Conservation (phyloP, 306 rosid species). For the Clitoria ternatea region DNA sequence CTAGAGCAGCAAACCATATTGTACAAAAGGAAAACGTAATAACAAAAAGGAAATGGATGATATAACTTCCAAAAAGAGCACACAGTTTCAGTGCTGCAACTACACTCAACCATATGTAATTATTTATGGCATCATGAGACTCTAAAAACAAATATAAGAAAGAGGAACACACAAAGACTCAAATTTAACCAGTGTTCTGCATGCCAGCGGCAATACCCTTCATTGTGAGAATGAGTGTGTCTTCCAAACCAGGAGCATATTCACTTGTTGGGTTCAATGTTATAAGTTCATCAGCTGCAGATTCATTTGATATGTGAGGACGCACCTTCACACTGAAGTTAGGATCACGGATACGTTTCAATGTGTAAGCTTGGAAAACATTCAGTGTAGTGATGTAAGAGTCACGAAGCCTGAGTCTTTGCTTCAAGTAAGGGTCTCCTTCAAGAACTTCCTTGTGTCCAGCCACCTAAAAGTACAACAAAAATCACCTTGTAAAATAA, state of each 20-base stretch:
- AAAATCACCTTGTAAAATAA: not conserved
- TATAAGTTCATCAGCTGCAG: constrained; percentile 78
- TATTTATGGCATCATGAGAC: constrained; percentile 16
- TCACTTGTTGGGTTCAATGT: constrained; percentile 87
- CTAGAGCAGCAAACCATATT: constrained; percentile 13
- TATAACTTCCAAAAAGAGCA: not conserved
- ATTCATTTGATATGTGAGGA: constrained; percentile 68
- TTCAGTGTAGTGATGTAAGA: constrained; percentile 90
- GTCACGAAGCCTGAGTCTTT: constrained; percentile 85
- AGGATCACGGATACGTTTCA: constrained; percentile 84
- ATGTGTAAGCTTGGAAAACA: constrained; percentile 94
- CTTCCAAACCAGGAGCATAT: constrained; percentile 95
- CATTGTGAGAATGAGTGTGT: constrained; percentile 96
- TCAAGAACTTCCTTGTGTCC: constrained; percentile 95
- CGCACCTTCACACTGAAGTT: constrained; percentile 46
- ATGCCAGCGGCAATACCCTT: constrained; percentile 99
- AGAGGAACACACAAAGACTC: not conserved
- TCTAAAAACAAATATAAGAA: constrained; percentile 1
- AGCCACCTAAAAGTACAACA: constrained; percentile 59
- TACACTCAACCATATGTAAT: not conserved
- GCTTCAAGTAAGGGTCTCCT: constrained; percentile 88
- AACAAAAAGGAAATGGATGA: not conserved
- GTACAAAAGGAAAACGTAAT: not conserved
- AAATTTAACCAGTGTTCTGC: constrained; percentile 90
- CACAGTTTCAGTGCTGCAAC: constrained; percentile 28